These are phyloP conservation scores for Letharia columbiana DNA, from an alignment of 495 filamentous ascomycete genomes.

Conservation along the genomic window DNA sequence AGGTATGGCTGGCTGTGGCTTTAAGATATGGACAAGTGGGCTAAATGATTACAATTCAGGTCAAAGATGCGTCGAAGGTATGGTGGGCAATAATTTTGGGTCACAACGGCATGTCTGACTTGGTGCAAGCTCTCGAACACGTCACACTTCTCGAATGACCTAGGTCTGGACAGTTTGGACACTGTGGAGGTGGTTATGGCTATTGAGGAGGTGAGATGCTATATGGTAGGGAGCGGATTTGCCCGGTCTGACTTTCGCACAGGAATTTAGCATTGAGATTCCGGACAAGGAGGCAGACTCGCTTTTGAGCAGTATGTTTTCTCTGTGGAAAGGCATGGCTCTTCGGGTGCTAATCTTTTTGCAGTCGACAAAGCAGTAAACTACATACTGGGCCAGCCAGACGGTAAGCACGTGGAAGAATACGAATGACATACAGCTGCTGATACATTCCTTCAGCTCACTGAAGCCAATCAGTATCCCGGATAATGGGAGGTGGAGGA, in stretches of 20 bases:
- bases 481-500: neutral
- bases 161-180: slow-evolving; percentile 92
- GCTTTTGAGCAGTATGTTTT: slow-evolving; percentile 84
- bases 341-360: slow-evolving; percentile 5
- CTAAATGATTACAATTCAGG: slow-evolving; percentile 39
- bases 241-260: slow-evolving; percentile 26
- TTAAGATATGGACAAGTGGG: slow-evolving; percentile 10
- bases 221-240: too few relatives aligned
- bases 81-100: slow-evolving; percentile 22
- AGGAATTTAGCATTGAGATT: slow-evolving; percentile 99
- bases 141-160: slow-evolving; percentile 91
- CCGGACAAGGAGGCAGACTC: slow-evolving; percentile 97
- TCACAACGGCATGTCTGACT: neutral
- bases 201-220: slow-evolving; percentile 82
- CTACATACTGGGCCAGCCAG: slow-evolving; percentile 91
- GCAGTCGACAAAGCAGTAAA: slow-evolving; percentile 90
- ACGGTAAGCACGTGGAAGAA: slow-evolving; percentile 43
- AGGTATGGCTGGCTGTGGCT: slow-evolving; percentile 51
- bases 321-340: slow-evolving; percentile 12
- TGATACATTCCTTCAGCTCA: slow-evolving; percentile 18
- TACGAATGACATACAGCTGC: neutral
- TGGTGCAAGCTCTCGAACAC: slow-evolving; percentile 59
- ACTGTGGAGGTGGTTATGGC: slow-evolving; percentile 99
- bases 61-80: slow-evolving; percentile 70
- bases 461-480: neutral